phyloP scores from a whole-genome alignment of 495 filamentous ascomycete species.

The Daldinia decipiens region DNA sequence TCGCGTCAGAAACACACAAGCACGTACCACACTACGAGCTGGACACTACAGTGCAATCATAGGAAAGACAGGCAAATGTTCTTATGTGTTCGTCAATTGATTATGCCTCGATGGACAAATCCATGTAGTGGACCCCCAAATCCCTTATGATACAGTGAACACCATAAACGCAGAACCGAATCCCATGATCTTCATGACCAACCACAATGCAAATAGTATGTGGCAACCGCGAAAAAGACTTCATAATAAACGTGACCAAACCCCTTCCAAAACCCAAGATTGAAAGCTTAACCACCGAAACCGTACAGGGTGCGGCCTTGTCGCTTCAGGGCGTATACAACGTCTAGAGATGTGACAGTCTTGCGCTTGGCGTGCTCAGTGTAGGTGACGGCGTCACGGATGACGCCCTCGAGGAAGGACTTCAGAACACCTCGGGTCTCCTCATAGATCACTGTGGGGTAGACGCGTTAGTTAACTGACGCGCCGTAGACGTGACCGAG shows the following conservation, averaged over 20 bases:
- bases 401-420: slow-evolving; percentile 99
- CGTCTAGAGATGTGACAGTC: slow-evolving; percentile 94
- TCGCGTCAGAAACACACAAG: too few relatives aligned
- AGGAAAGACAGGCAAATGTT: neutral
- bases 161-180: slow-evolving; percentile 52
- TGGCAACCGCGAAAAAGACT: slow-evolving; percentile 43
- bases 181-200: slow-evolving; percentile 52
- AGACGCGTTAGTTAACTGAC: slow-evolving; percentile 49
- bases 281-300: slow-evolving; percentile 86
- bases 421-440: slow-evolving; percentile 99
- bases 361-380: slow-evolving; percentile 98
- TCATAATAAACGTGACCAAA: slow-evolving; percentile 50
- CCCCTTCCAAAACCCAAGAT: slow-evolving; percentile 32
- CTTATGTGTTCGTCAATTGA: slow-evolving; percentile 45
- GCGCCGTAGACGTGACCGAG: neutral
- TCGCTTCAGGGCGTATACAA: slow-evolving; percentile 93
- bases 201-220: slow-evolving; percentile 41
- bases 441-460: slow-evolving; percentile 87
- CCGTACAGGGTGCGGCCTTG: slow-evolving; percentile 96
- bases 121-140: slow-evolving; percentile 37
- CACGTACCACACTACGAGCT: neutral
- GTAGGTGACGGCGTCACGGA: slow-evolving; percentile 98
- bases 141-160: slow-evolving; percentile 54
- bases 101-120: slow-evolving; percentile 44
- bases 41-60: slow-evolving; percentile 23